phyloP scores from a whole-genome alignment of 768 basidiomycete genomes.

The Hemileccinum rubropunctum region DNA sequence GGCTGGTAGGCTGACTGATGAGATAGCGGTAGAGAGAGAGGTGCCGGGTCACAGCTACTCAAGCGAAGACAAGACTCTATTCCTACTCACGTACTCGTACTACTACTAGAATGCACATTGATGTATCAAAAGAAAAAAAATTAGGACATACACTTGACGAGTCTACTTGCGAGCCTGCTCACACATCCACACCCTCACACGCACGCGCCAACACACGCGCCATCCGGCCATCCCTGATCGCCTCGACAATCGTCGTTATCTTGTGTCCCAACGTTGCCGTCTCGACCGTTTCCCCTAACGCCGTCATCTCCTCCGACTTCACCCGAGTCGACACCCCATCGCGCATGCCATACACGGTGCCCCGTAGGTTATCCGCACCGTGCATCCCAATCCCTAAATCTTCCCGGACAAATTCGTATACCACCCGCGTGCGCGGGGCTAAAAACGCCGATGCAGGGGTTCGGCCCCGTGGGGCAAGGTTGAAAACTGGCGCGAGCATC shows the following conservation, averaged over 20 bases:
- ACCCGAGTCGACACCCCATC: conserved; percentile 1
- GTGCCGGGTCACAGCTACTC: too few species aligned
- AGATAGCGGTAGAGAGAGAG: too few species aligned
- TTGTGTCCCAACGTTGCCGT: conserved; percentile 62
- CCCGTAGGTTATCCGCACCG: conserved; percentile 66
- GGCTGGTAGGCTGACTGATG: too few species aligned
- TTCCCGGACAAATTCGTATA: conserved; percentile 77
- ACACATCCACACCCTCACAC: conserved; percentile 35
- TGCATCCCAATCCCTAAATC: conserved; percentile 79
- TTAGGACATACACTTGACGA: neutral
- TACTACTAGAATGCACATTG: too few species aligned
- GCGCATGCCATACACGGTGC: conserved; percentile 56
- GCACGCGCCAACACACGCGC: conserved; percentile 53
- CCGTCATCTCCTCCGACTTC: conserved; percentile 39
- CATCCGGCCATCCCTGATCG: conserved; percentile 70
- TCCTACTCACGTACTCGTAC: too few species aligned
- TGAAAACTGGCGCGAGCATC: conserved; percentile 29
- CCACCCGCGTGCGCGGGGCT: conserved; percentile 46
- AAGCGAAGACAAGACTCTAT: too few species aligned
- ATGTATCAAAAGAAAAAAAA: neutral
- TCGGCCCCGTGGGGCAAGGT: conserved; percentile 50
- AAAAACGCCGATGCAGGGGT: conserved; percentile 69
- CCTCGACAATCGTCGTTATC: conserved; percentile 75
- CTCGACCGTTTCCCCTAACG: conserved; percentile 29
- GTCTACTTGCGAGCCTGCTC: neutral